Conservation (phyloP, 345 rosid genomes). For the Linum usitatissimum region DNA sequence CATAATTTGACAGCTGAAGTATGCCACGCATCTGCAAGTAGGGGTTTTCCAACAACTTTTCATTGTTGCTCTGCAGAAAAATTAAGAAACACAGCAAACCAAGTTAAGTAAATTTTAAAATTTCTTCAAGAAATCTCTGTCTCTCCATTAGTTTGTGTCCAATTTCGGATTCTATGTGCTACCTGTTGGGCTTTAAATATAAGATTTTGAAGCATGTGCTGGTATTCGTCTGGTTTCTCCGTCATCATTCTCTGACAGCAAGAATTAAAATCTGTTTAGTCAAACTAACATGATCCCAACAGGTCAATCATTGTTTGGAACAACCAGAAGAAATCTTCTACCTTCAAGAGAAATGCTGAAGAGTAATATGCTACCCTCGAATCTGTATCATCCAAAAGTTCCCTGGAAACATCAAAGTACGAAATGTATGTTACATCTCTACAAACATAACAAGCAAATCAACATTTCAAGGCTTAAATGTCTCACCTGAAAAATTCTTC, state of each 20-base stretch:
- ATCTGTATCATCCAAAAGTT: constrained; percentile 88
- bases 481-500: constrained; percentile 84
- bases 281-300: constrained; percentile 3
- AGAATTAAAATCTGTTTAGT: constrained; percentile 16
- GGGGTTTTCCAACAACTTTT: constrained; percentile 88
- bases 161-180: not conserved
- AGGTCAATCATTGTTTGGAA: not conserved
- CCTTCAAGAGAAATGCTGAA: constrained; percentile 94
- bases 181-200: constrained; percentile 97
- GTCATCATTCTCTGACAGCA: constrained; percentile 91
- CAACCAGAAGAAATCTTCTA: constrained; percentile 19
- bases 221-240: constrained; percentile 89
- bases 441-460: constrained; percentile 11
- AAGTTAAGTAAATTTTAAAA: constrained; percentile 5
- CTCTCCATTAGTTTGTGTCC: not conserved
- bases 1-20: constrained; percentile 51
- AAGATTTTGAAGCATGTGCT: constrained; percentile 90
- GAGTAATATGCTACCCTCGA: constrained; percentile 96
- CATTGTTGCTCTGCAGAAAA: constrained; percentile 80
- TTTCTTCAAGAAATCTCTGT: too few species aligned
- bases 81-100: constrained; percentile 7
- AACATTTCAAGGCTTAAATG: constrained; percentile 7
- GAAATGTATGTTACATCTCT: constrained; percentile 8
- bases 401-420: constrained; percentile 41
- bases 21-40: constrained; percentile 98